Evolutionary conservation across 2,329 filamentous ascomycete species (phyloP).

Genomic region (Pseudocercospora vitis): DNA sequence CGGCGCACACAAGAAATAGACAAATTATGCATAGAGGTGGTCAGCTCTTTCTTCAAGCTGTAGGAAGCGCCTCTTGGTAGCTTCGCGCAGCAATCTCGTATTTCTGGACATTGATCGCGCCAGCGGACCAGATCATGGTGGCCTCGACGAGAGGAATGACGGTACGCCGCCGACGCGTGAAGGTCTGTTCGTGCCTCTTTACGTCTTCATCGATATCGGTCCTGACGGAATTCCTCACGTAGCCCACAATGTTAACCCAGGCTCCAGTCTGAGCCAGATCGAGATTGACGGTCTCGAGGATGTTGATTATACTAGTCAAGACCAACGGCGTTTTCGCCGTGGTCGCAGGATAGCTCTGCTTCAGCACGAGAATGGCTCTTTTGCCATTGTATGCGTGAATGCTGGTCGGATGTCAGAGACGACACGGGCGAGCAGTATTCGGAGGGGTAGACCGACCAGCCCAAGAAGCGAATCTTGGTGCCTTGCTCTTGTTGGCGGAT

Average conservation of each 20-base stretch:
- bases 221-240: slow-evolving; percentile 44
- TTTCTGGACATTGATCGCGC: slow-evolving; percentile 66
- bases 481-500: slow-evolving; percentile 44
- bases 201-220: slow-evolving; percentile 70
- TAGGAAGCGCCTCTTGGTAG: slow-evolving; percentile 17
- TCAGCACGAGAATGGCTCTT: slow-evolving; percentile 64
- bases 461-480: slow-evolving; percentile 90
- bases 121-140: slow-evolving; percentile 73
- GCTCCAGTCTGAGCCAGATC: slow-evolving; percentile 70
- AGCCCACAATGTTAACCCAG: slow-evolving; percentile 89
- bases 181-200: slow-evolving; percentile 4
- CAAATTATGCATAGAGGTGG: neutral
- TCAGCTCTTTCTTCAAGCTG: neutral
- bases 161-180: neutral
- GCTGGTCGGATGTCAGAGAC: slow-evolving; percentile 42
- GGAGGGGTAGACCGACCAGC: slow-evolving; percentile 65
- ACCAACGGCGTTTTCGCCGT: slow-evolving; percentile 46
- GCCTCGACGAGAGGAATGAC: slow-evolving; percentile 61
- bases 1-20: slow-evolving; percentile 27
- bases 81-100: slow-evolving; percentile 63
- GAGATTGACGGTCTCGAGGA: slow-evolving; percentile 64
- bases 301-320: slow-evolving; percentile 68
- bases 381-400: slow-evolving; percentile 59
- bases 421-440: slow-evolving; percentile 7
- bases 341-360: slow-evolving; percentile 62